Evolutionary conservation across 768 basidiomycete species (phyloP), one percentile per base, ranked within the genome.

Genomic region (Boletus sp.): DNA sequence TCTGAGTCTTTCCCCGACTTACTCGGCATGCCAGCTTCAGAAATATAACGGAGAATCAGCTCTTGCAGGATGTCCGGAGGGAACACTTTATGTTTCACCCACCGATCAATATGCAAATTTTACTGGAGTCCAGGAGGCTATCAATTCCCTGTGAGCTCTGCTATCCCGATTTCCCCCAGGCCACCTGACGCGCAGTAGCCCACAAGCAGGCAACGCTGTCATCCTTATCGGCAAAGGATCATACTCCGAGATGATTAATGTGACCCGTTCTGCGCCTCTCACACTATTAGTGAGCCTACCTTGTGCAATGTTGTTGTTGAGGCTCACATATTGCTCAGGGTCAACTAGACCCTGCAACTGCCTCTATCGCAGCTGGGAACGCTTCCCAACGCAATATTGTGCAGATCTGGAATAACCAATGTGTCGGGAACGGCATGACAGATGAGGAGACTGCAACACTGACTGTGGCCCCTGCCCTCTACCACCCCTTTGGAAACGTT

Each of bases 401-500:
- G 3, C 77, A 77, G 41, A 76, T 86, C 1, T 86, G 80, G 77
- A 71, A 80, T 65, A 78, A 76, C 53, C 62, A 68, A 28, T 80
- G 77, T 48, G 78, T 77, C 11, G 64, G 75, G 7, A 67, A 68
- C 7, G 76, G 75, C 11, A 67, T 77, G 64, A 81, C 82, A 58
- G 85, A 87, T 59, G 83, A 83, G 2, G 73, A 80, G 41, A 84
- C 84, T 0, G 80, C 84, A 14, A 82, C 83, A 2, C 71, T 88
- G 11, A 76, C 80, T 28, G 77, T 88, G 35, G 78, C 79, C 2
- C 85, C 86, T 10, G 79, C 17, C 67, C 75, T 1, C 77, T 83
- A 58, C 75, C 76, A 5, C 64, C 73, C 11, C 10, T 83, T 82
- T 51, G 86, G 86, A 0, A 83, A 74, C 56, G 58, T 66, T 24